Conservation (phyloP, 306 rosid species). For the Arachis stenosperma region DNA sequence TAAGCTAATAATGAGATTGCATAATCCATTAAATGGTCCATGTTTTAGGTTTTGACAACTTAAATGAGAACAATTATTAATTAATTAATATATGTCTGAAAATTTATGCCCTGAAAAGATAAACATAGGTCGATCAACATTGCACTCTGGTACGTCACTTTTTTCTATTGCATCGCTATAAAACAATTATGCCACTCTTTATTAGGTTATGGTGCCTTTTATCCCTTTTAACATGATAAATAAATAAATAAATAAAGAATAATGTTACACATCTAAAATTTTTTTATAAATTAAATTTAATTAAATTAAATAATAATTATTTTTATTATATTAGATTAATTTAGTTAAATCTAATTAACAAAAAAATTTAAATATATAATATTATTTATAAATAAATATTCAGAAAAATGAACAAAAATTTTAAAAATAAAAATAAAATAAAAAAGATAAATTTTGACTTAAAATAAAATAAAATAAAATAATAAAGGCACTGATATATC, state of each 20-base stretch:
- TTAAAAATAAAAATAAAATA: slow-evolving; percentile 5
- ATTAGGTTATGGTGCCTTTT: slow-evolving; percentile 21
- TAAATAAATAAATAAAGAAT: background rate
- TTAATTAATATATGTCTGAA: slow-evolving; percentile 33
- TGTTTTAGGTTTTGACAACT: slow-evolving; percentile 41
- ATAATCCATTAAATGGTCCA: slow-evolving; percentile 21
- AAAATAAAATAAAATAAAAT: background rate
- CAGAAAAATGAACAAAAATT: slow-evolving; percentile 5
- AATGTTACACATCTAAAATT: too few species aligned
- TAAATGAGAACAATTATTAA: slow-evolving; percentile 34
- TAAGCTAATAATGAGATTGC: background rate
- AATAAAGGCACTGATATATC: slow-evolving; percentile 36
- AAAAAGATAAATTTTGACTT: slow-evolving; percentile 24
- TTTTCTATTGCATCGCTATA: slow-evolving; percentile 29
- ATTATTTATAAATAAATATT: slow-evolving; percentile 21
- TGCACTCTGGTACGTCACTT: slow-evolving; percentile 38
- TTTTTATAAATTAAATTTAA: too few species aligned
- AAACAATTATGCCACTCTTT: slow-evolving; percentile 35
- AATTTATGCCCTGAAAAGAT: slow-evolving; percentile 39
- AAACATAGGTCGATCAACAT: slow-evolving; percentile 40
- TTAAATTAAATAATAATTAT: too few species aligned
- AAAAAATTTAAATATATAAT: too few species aligned
- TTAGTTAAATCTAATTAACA: too few species aligned
- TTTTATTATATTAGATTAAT: too few species aligned
- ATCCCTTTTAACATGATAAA: slow-evolving; percentile 34